A percentile compares a stretch with the other conserved stretches of the same genome.
These are phyloP conservation scores for Crithidia sp. DNA, from an alignment of 208 protist genomes.

Conservation along the genomic window DNA sequence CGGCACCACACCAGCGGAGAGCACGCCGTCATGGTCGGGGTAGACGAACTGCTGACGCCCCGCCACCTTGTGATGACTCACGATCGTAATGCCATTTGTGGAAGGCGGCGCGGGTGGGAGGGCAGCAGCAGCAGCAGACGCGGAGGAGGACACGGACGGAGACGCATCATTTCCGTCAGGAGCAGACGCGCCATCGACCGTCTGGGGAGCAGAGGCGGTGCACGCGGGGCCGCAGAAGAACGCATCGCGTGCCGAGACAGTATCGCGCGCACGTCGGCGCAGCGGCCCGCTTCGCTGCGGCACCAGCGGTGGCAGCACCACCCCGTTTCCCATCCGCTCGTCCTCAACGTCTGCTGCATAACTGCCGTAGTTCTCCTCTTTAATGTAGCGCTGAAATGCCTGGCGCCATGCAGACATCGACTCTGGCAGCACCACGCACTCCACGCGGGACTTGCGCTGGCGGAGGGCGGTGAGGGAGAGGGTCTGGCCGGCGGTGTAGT, in stretches of 20 bases:
- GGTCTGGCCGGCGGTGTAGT: conserved; percentile 68
- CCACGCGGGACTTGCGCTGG: conserved; percentile 49
- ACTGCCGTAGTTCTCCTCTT: conserved; percentile 50
- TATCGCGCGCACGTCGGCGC: conserved; percentile 11
- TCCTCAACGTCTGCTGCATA: conserved; percentile 75
- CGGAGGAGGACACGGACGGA: background rate
- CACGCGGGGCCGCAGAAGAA: conserved; percentile 11
- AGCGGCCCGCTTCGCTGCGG: conserved; percentile 27
- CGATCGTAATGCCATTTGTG: conserved; percentile 66
- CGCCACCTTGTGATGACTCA: conserved; percentile 87
- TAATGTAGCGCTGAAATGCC: conserved; percentile 50
- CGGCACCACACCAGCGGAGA: conserved; percentile 79
- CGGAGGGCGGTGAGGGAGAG: conserved; percentile 71
- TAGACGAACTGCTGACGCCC: conserved; percentile 76
- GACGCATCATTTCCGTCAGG: background rate
- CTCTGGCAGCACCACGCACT: conserved; percentile 71
- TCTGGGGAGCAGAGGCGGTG: too few species aligned
- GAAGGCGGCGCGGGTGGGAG: background rate
- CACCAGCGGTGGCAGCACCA: conserved; percentile 57
- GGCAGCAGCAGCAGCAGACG: background rate
- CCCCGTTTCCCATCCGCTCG: conserved; percentile 60
- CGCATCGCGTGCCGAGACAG: background rate
- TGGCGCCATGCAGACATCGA: conserved; percentile 59
- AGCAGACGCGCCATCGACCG: too few species aligned
- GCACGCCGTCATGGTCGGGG: conserved; percentile 88